Evolutionary conservation across 768 basidiomycete genomes (phyloP).

Genomic region (Suillus americanus): DNA sequence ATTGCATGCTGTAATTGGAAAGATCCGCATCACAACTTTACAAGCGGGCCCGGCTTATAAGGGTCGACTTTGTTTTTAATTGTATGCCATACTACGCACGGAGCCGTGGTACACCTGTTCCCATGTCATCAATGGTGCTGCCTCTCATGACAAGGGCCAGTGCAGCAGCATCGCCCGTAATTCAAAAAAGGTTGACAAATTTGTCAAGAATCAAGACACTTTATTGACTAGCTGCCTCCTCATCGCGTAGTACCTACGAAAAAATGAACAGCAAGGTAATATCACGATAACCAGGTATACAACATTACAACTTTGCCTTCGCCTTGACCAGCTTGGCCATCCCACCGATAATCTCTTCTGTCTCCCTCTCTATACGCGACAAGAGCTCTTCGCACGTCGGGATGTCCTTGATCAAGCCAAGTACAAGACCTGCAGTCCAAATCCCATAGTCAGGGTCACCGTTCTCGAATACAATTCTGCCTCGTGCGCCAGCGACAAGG

Average conservation of each 20-base stretch:
- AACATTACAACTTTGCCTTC: slow-evolving; percentile 22
- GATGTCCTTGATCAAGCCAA: slow-evolving; percentile 80
- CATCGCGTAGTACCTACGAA: background rate
- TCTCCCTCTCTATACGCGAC: slow-evolving; percentile 68
- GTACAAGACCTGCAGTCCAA: slow-evolving; percentile 68
- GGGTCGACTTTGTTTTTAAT: no score
- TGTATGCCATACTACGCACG: no score
- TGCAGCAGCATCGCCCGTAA: background rate
- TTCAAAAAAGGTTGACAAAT: background rate
- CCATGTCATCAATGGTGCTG: no score
- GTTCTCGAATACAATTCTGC: slow-evolving; percentile 72
- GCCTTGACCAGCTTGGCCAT: slow-evolving; percentile 32
- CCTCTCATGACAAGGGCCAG: background rate
- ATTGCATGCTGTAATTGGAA: no score
- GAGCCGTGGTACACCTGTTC: no score
- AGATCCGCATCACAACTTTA: no score
- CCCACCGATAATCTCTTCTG: slow-evolving; percentile 61
- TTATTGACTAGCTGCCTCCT: background rate
- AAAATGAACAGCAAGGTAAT: background rate
- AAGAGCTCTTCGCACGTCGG: slow-evolving; percentile 79
- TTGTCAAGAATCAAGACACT: background rate
- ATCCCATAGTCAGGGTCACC: slow-evolving; percentile 89
- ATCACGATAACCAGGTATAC: background rate
- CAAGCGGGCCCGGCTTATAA: no score
- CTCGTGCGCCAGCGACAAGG: slow-evolving; percentile 69